Percentiles rank a stretch among this genome's conserved stretches.
phyloP scores from a whole-genome alignment of 495 filamentous ascomycete species.

The Aspergillus olivimuriae region DNA sequence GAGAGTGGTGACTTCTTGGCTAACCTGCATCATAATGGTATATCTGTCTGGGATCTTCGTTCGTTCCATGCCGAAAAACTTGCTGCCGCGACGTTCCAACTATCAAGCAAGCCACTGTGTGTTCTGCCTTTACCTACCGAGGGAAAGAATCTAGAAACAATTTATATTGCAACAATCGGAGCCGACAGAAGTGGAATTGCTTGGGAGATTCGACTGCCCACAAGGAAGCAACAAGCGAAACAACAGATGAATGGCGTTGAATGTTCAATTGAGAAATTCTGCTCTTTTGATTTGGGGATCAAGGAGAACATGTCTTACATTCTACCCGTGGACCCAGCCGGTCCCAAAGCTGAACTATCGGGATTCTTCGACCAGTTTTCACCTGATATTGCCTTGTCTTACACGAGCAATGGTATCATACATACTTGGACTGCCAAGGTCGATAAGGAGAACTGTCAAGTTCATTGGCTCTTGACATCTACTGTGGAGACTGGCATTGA shows the following conservation, averaged over 20 bases:
- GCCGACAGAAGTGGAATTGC: conserved; percentile 78
- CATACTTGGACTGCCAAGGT: conserved; percentile 84
- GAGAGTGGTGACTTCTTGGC: conserved; percentile 70
- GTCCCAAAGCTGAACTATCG: conserved; percentile 61
- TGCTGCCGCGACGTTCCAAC: conserved; percentile 51
- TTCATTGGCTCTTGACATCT: conserved; percentile 82
- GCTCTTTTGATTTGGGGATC: conserved; percentile 63
- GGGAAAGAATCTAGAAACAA: conserved; percentile 36
- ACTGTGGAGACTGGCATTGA: conserved; percentile 73
- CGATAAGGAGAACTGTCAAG: conserved; percentile 42
- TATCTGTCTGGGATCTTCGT: conserved; percentile 78
- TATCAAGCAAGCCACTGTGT: conserved; percentile 72
- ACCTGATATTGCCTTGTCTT: conserved; percentile 81
- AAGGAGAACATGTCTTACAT: conserved; percentile 75
- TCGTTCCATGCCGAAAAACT: conserved; percentile 47
- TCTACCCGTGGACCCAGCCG: conserved; percentile 84
- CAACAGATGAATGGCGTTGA: conserved; percentile 14
- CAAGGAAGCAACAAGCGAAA: conserved; percentile 14
- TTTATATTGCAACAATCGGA: conserved; percentile 75
- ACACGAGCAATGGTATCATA: conserved; percentile 67
- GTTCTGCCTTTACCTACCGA: conserved; percentile 69
- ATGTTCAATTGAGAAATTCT: conserved; percentile 57
- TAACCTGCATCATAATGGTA: conserved; percentile 68
- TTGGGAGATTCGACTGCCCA: conserved; percentile 64
- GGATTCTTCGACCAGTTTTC: conserved; percentile 85